A percentile compares a stretch with the other conserved stretches of the same genome.
These are phyloP conservation scores for Dalbergia cultrata DNA, from an alignment of 306 rosid genomes.

Conservation along the genomic window DNA sequence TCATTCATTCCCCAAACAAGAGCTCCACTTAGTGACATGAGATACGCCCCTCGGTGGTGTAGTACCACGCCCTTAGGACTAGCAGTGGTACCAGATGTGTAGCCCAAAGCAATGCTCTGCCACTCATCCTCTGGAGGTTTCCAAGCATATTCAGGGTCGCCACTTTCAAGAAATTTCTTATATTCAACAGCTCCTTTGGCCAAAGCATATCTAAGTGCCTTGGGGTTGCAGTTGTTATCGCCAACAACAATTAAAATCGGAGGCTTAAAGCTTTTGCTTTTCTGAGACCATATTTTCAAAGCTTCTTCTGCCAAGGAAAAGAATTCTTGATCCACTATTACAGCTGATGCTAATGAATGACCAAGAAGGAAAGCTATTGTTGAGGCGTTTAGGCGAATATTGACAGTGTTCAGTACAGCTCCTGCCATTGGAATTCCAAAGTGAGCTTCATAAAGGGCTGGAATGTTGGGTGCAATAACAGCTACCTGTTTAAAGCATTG, in stretches of 20 bases:
- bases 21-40: conserved; percentile 50
- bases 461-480: conserved; percentile 76
- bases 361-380: conserved; percentile 49
- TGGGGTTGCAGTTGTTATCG: conserved; percentile 65
- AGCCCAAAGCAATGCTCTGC: conserved; percentile 83
- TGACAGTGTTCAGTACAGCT: conserved; percentile 49
- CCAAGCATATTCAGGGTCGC: conserved; percentile 76
- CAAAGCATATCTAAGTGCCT: neutral
- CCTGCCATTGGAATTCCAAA: conserved; percentile 54
- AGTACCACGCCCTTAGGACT: conserved; percentile 86
- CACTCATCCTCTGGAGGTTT: conserved; percentile 83
- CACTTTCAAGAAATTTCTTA: conserved; percentile 61
- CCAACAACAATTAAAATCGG: conserved; percentile 70
- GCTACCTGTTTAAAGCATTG: conserved; percentile 62
- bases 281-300: conserved; percentile 61
- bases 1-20: conserved; percentile 81
- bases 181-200: neutral
- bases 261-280: conserved; percentile 55
- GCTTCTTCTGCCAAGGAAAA: conserved; percentile 64
- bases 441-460: conserved; percentile 79
- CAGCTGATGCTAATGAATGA: conserved; percentile 45
- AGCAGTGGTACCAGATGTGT: conserved; percentile 84
- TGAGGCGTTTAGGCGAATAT: conserved; percentile 48
- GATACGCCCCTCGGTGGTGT: conserved; percentile 78
- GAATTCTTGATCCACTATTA: conserved; percentile 51